Evolutionary conservation across 805 yeast genomes (phyloP), one percentile per base, ranked within the genome.

Genomic region (Maudiozyma pseudohumilis): DNA sequence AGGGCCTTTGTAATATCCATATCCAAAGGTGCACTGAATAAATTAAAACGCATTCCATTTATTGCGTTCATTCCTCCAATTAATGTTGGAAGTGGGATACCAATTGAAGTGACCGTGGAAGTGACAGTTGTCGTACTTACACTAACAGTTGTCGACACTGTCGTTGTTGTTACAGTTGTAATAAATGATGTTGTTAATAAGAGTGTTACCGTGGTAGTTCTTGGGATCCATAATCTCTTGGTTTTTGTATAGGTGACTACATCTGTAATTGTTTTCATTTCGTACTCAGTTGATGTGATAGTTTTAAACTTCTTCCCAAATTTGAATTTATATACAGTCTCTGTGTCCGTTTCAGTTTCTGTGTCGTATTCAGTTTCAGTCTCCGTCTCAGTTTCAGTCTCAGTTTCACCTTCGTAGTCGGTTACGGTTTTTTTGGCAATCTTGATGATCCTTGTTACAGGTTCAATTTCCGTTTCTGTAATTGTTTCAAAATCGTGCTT

Each of bases 381-480:
- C 3, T 32, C 36, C 12, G 53, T 50, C 5, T 40, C 48, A 5
- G 52, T 48, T 5, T 35, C 43, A 11, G 55, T 49, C 16, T 32
- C 42, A 7, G 49, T 45, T n/a, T 46, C 42, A 22, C 48, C 45
- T 8, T 35, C 40, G 17, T 32, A 19, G 11, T 43, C 44, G 2
- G 56, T 56, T 4, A 52, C 45, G 1, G 61, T 58, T 8, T 45
- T 25, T 35, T 53, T 56, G 4, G 52, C 52, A 21, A 56, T 55
- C 20, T 18, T 41, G 13, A 38, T 36, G 34, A 27, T 47, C 44
- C 37, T 46, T 36, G 39, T 49, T n/a, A 34, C 35, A 25, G 40
- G 47, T 28, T 41, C 43, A 4, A 52, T 18, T 31, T 49, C 53
- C 4, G 58, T 53, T 35, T 50, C 54, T 1, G 56, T 52, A n/a